Conservation (phyloP, 2,329 filamentous ascomycete genomes). For the Penicillium decumbens region DNA sequence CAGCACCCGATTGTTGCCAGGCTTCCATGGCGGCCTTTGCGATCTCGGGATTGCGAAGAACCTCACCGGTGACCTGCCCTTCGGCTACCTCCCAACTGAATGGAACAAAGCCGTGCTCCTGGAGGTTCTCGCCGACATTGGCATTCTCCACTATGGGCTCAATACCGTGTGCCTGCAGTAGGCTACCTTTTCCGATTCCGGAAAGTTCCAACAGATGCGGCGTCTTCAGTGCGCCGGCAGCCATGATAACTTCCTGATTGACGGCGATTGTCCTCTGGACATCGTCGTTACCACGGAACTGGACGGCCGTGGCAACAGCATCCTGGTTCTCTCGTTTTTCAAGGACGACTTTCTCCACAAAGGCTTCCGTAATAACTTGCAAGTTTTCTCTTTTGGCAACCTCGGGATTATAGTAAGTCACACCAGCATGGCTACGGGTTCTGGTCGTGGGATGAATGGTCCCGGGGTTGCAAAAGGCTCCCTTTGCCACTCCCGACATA, state of each 20-base stretch:
- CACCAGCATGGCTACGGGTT: constrained; percentile 15
- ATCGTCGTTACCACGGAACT: constrained; percentile 20
- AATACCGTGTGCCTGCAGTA: constrained; percentile 43
- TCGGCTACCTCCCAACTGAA: constrained; percentile 20
- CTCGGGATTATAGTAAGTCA: constrained; percentile 21
- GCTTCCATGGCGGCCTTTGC: constrained; percentile 17
- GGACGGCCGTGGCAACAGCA: constrained; percentile 16
- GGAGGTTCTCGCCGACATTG: constrained; percentile 49
- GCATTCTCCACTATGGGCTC: constrained; percentile 41
- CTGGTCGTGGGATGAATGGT: constrained; percentile 22
- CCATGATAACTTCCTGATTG: constrained; percentile 53
- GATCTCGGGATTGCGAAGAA: constrained; percentile 17
- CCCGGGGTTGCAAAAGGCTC: constrained; percentile 34
- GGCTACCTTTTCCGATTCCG: constrained; percentile 50
- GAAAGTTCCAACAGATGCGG: constrained; percentile 56
- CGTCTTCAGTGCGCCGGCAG: constrained; percentile 54
- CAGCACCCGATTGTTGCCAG: constrained; percentile 20
- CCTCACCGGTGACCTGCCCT: constrained; percentile 22
- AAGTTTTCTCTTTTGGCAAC: constrained; percentile 43
- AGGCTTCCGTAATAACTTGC: constrained; percentile 45
- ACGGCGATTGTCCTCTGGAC: constrained; percentile 40
- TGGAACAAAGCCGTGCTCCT: constrained; percentile 39
- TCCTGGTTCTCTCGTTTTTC: constrained; percentile 26
- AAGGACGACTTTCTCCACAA: constrained; percentile 46
- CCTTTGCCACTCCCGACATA: constrained; percentile 37